Conservation (phyloP, 768 basidiomycete species). For the Rhodotorula graminis region DNA sequence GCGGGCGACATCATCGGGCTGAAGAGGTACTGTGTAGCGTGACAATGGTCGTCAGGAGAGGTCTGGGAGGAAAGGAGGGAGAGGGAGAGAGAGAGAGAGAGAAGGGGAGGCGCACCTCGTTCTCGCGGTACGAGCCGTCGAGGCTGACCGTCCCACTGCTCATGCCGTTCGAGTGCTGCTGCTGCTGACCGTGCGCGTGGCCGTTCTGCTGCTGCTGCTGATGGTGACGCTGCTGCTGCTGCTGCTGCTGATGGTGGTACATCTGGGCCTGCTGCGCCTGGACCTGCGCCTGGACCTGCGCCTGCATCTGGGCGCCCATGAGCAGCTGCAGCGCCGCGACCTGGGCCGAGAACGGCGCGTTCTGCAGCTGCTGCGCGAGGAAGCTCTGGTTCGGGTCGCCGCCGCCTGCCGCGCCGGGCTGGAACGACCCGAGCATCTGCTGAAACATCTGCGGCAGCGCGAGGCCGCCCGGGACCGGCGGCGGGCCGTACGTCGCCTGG, state of each 20-base stretch:
- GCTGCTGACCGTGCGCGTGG: background rate
- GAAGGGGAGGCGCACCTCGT: constrained; percentile 7
- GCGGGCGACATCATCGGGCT: constrained; percentile 49
- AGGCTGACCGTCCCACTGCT: background rate
- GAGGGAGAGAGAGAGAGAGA: too few relatives aligned
- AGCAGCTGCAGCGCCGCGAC: constrained; percentile 25
- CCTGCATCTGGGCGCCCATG: constrained; percentile 3
- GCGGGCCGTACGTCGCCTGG: background rate
- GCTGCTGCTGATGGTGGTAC: background rate
- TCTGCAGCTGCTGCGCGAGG: constrained; percentile 1
- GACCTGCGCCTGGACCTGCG: constrained; percentile 5
- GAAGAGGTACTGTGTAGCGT: constrained; percentile 44
- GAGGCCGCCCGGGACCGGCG: too few relatives aligned
- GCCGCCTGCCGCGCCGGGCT: background rate
- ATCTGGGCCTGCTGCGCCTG: background rate
- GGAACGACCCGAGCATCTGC: background rate
- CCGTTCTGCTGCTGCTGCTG: constrained; percentile 2
- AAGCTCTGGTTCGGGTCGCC: background rate
- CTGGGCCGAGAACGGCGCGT: constrained; percentile 5
- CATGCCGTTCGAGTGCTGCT: background rate
- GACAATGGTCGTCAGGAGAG: background rate
- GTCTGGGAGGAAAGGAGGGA: too few relatives aligned
- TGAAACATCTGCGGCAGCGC: background rate
- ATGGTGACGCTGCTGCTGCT: background rate
- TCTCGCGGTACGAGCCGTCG: constrained; percentile 32